phyloP scores from a whole-genome alignment of 176 grass and related monocot species.

The Aegilops umbellulata region DNA sequence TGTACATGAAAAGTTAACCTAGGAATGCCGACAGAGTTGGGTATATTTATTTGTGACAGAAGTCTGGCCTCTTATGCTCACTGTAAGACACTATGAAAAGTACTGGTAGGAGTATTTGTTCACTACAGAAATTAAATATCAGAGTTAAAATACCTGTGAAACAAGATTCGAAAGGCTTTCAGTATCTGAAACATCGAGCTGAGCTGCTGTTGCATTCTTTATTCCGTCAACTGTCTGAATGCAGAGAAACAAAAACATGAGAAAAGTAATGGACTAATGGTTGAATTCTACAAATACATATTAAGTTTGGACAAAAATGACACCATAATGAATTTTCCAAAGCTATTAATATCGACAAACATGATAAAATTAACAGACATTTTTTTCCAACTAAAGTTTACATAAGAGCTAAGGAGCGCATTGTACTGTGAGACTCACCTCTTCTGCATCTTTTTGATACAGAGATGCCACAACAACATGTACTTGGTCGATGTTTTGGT shows the following conservation, averaged over 20 bases:
- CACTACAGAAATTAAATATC: not conserved
- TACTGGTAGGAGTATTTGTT: not conserved
- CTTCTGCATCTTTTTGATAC: conserved; percentile 79
- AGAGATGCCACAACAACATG: conserved; percentile 87
- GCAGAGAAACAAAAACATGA: conserved; percentile 33
- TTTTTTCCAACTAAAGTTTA: not conserved
- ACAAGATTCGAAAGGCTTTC: conserved; percentile 61
- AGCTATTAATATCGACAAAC: not conserved
- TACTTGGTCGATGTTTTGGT: conserved; percentile 36
- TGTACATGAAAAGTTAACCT: not conserved
- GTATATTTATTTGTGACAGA: not conserved
- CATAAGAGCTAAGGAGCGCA: conserved; percentile 14
- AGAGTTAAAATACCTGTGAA: conserved; percentile 60
- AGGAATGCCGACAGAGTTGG: not conserved
- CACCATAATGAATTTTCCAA: not conserved
- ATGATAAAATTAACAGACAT: not conserved
- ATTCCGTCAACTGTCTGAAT: conserved; percentile 81
- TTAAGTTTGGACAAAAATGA: conserved; percentile 2
- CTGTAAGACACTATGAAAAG: not conserved
- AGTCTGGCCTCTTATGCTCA: not conserved
- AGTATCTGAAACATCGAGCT: conserved; percentile 77
- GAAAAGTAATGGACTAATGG: not conserved
- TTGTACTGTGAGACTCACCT: conserved; percentile 47
- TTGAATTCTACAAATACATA: not conserved
- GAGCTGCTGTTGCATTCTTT: conserved; percentile 72